Evolutionary conservation across 441 rosid genomes (phyloP).

Genomic region (Mallotus japonicus): DNA sequence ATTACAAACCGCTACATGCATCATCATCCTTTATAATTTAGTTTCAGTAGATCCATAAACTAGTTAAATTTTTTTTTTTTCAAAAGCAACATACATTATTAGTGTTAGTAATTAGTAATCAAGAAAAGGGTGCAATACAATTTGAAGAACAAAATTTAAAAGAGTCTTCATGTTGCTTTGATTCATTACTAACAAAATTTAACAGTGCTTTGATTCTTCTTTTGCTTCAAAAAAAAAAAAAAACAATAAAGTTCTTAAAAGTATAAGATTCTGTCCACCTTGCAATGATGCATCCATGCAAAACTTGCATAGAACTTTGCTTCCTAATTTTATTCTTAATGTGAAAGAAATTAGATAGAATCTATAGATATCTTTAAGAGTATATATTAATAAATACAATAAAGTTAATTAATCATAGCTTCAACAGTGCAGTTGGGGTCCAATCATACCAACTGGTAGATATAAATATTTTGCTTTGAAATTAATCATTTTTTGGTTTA

Average conservation of each 20-base stretch:
- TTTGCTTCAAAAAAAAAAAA: no score
- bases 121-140: no score
- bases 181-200: not conserved
- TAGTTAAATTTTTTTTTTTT: no score
- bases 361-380: no score
- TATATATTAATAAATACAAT: no score
- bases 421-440: conserved; percentile 5
- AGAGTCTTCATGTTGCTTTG: not conserved
- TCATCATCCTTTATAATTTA: no score
- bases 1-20: no score
- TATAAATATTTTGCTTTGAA: not conserved
- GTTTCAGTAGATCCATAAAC: no score
- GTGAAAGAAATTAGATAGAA: not conserved
- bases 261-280: not conserved
- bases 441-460: conserved; percentile 19
- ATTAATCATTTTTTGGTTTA: conserved; percentile 14
- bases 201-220: no score
- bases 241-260: not conserved
- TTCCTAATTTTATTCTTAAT: not conserved
- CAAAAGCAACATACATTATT: no score
- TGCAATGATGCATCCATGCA: conserved; percentile 12
- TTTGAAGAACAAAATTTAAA: not conserved
- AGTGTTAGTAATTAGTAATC: no score
- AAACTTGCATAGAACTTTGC: not conserved
- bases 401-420: conserved; percentile 7